A percentile compares a stretch with the other conserved stretches of the same genome.
These are phyloP conservation scores for Daldinia sp. DNA, from an alignment of 2,329 filamentous ascomycete genomes.

Conservation along the genomic window DNA sequence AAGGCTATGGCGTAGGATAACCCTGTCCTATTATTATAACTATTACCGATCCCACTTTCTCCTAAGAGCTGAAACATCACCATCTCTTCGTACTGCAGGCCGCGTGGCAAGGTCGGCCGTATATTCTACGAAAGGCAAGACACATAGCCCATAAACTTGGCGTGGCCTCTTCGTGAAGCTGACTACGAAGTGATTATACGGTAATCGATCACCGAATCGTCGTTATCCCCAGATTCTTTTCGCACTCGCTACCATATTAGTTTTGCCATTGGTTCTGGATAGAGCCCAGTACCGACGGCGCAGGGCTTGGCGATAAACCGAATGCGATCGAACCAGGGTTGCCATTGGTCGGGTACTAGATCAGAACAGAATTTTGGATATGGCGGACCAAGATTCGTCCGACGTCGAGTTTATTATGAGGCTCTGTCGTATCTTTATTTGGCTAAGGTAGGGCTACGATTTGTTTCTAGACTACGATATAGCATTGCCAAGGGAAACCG, in stretches of 20 bases:
- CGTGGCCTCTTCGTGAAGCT: not conserved
- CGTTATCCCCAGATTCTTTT: not conserved
- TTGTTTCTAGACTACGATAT: not conserved
- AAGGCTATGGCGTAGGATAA: not conserved
- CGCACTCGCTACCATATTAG: not conserved
- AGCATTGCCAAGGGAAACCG: not conserved
- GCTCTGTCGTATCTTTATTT: not conserved
- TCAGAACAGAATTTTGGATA: not conserved
- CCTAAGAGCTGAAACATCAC: not conserved
- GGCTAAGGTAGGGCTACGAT: not conserved
- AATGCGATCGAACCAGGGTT: slow-evolving; percentile 2
- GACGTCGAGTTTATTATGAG: not conserved
- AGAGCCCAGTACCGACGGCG: not conserved
- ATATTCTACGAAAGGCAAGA: not conserved
- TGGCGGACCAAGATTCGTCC: not conserved
- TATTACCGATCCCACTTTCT: not conserved
- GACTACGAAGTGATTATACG: not conserved
- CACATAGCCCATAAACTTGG: not conserved
- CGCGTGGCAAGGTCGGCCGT: not conserved
- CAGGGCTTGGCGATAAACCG: slow-evolving; percentile 3
- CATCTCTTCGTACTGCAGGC: not conserved
- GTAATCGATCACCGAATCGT: not conserved
- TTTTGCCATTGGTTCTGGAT: not conserved
- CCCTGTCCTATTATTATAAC: not conserved
- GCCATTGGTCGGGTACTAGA: not conserved